phyloP scores from a whole-genome alignment of 225 moss, liverwort and hornwort genomes.

The Rhytidiadelphus loreus region DNA sequence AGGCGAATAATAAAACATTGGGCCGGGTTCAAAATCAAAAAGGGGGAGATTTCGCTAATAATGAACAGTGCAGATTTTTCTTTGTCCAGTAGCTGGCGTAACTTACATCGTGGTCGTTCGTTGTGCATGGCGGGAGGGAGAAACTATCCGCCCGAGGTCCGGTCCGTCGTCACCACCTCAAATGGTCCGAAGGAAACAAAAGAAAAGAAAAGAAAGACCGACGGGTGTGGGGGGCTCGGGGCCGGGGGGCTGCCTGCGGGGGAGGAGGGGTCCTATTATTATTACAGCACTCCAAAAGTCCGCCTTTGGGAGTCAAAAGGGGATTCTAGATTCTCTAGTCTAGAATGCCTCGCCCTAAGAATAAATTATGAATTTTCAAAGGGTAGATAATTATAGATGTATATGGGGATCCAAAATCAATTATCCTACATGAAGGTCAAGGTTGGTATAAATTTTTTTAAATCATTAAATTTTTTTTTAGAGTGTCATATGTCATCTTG shows the following conservation, averaged over 20 bases:
- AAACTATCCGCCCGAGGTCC: background rate
- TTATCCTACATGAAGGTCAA: rapidly evolving
- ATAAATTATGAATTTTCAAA: background rate
- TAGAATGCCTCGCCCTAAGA: background rate
- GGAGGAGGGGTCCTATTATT: background rate
- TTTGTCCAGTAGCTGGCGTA: background rate
- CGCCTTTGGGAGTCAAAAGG: background rate
- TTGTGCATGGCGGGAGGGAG: background rate
- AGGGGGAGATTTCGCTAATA: background rate
- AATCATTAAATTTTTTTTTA: too few relatives aligned
- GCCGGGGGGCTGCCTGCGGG: too few relatives aligned
- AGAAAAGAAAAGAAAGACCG: too few relatives aligned
- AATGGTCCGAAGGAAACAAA: background rate
- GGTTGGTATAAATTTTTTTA: rapidly evolving
- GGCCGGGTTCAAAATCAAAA: background rate
- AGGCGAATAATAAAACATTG: background rate
- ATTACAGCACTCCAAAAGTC: background rate
- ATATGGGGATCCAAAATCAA: rapidly evolving
- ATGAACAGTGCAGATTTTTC: background rate
- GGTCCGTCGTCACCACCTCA: background rate
- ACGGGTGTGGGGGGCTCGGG: too few relatives aligned
- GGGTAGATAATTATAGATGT: too few relatives aligned
- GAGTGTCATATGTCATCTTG: rapidly evolving
- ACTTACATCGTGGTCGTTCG: background rate
- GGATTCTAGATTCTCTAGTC: background rate